phyloP scores from a whole-genome alignment of 176 grass and related monocot genomes.

The Oryza brachyantha region DNA sequence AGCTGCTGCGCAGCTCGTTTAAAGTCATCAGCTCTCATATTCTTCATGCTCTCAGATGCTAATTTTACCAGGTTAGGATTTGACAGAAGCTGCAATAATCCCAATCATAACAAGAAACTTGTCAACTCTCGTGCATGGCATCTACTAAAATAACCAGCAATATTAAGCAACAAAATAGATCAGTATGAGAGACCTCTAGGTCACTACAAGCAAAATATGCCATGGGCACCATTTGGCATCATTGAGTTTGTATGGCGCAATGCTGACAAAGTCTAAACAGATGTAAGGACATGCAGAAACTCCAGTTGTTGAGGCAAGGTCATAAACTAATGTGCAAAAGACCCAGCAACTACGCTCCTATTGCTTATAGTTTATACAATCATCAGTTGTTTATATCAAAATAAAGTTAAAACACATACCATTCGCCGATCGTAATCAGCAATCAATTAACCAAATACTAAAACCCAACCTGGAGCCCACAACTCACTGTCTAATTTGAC shows the following conservation, averaged over 20 bases:
- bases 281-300: background rate
- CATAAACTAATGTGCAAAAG: background rate
- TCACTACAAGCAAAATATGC: background rate
- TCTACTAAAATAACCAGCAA: background rate
- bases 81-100: conserved; percentile 74
- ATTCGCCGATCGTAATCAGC: background rate
- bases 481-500: background rate
- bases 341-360: background rate
- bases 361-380: conserved; percentile 9
- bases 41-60: conserved; percentile 93
- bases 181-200: background rate
- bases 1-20: conserved; percentile 81
- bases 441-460: conserved; percentile 27
- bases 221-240: too few relatives aligned
- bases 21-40: conserved; percentile 78
- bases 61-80: conserved; percentile 80
- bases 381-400: background rate
- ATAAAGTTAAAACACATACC: background rate
- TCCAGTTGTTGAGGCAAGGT: background rate
- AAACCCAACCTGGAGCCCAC: background rate
- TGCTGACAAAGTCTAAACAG: background rate
- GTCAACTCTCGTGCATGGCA: background rate
- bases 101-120: background rate
- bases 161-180: background rate
- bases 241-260: background rate